Conservation (phyloP, 2,329 filamentous ascomycete genomes). For the Ascochyta pisi region DNA sequence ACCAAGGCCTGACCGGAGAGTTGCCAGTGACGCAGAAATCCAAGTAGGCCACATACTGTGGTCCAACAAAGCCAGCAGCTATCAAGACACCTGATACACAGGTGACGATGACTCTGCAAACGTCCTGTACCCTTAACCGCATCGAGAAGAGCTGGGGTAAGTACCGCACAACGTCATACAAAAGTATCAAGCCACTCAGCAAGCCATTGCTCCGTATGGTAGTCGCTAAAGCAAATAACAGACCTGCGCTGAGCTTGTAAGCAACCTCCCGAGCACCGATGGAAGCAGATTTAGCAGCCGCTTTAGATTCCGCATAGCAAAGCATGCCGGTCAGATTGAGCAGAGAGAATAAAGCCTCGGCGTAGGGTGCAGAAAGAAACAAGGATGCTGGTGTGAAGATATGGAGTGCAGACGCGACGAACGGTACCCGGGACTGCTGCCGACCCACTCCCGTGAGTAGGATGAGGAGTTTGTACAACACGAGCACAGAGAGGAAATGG, state of each 20-base stretch:
- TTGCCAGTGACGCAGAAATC: slow-evolving; percentile 59
- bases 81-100: slow-evolving; percentile 72
- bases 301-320: slow-evolving; percentile 64
- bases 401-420: slow-evolving; percentile 76
- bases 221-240: slow-evolving; percentile 74
- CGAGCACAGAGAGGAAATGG: slow-evolving; percentile 77
- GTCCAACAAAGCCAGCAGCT: slow-evolving; percentile 70
- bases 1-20: slow-evolving; percentile 70
- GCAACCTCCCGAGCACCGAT: slow-evolving; percentile 37
- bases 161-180: slow-evolving; percentile 52
- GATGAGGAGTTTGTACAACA: slow-evolving; percentile 71
- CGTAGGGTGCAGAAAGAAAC: slow-evolving; percentile 87
- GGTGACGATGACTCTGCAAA: slow-evolving; percentile 64
- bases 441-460: slow-evolving; percentile 52
- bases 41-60: slow-evolving; percentile 77
- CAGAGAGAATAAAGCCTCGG: slow-evolving; percentile 79
- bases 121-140: slow-evolving; percentile 44
- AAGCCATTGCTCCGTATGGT: slow-evolving; percentile 85
- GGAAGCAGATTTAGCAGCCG: slow-evolving; percentile 27
- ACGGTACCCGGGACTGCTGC: slow-evolving; percentile 59
- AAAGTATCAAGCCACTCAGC: slow-evolving; percentile 78
- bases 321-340: slow-evolving; percentile 78
- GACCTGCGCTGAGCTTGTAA: slow-evolving; percentile 67
- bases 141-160: slow-evolving; percentile 50
- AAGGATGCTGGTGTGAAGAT: slow-evolving; percentile 86